Evolutionary conservation across 2,329 filamentous ascomycete species (phyloP), one percentile per base, ranked within the genome.

Genomic region (Cladophialophora bantiana): DNA sequence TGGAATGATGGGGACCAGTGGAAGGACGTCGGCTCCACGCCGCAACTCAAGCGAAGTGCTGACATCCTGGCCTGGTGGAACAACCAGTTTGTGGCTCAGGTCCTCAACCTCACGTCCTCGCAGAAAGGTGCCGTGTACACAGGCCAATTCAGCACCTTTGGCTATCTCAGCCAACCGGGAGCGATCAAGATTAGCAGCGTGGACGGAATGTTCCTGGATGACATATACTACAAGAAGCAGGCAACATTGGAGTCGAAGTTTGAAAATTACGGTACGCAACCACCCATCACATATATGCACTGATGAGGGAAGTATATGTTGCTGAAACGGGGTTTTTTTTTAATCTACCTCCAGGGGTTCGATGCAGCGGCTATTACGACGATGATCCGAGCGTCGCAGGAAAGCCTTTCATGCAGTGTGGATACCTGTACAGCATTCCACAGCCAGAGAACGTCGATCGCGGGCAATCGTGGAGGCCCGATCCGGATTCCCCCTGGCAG

Each of bases 401-500:
- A 26, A 56, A 56, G 18, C n/a, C 53, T 4, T 56, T 56, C 53
- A 35, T 56, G 53, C 53, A 56, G 35, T 56, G 53, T 31, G 53
- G 53, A 15, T 56, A 56, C 35, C 35, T 56, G 31, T 56, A 56
- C 53, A 56, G 32, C 32, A 56, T 56, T 26, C 53, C 53, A 15
- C 53, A 38, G 32, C 53, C 53, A 12, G 53, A 56, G 53, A 15
- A 56, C 26, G 53, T 35, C 32, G 31, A 20, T 12, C 2, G 7
- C 4, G 53, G 32, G 4, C 53, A 72, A 3, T 71, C 74, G 2
- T 68, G 79, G 1, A 67, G 80, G 2, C 79, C 79, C 31, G 78
- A 83, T n/a, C 74, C 76, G 5, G 77, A 77, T 4, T 78, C 78
- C 26, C 65, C 73, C 36, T 84, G 82, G 82, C 76, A 77, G 0